phyloP scores from a whole-genome alignment of 768 basidiomycete genomes.

The Omphalotus guepiniiformis region DNA sequence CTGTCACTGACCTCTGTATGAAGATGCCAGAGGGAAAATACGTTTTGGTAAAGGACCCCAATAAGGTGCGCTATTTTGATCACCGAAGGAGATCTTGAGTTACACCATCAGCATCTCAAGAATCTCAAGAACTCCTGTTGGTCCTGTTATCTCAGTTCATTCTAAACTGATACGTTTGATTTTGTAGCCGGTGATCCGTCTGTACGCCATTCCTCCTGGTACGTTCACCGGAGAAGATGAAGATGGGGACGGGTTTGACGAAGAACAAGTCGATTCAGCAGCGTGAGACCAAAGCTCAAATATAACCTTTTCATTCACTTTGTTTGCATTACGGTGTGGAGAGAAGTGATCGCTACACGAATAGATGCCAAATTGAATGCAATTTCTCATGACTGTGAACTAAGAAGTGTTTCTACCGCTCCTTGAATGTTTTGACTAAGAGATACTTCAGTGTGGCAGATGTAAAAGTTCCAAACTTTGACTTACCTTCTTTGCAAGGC shows the following conservation, averaged over 20 bases:
- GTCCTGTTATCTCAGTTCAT: neutral
- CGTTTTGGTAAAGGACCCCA: slow-evolving; percentile 95
- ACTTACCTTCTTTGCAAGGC: slow-evolving; percentile 80
- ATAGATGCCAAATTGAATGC: too few relatives aligned
- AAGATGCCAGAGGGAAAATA: slow-evolving; percentile 99
- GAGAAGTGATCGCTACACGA: neutral
- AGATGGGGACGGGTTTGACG: slow-evolving; percentile 41
- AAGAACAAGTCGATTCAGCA: slow-evolving; percentile 17
- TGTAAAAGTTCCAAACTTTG: slow-evolving; percentile 1
- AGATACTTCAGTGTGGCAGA: slow-evolving; percentile 5
- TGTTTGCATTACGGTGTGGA: too few relatives aligned
- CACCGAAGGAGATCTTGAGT: slow-evolving; percentile 2
- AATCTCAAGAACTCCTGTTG: neutral
- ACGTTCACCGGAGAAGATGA: slow-evolving; percentile 86
- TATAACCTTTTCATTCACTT: neutral
- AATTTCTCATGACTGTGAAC: slow-evolving; percentile 33
- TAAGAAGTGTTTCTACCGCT: slow-evolving; percentile 77
- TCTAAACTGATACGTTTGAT: slow-evolving; percentile 11
- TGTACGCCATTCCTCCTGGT: slow-evolving; percentile 87
- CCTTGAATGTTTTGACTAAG: slow-evolving; percentile 71
- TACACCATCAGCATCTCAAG: neutral
- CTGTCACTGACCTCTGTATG: slow-evolving; percentile 90
- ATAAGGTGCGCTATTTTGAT: slow-evolving; percentile 64
- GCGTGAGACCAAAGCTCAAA: neutral
- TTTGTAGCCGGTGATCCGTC: slow-evolving; percentile 81